Evolutionary conservation across 192 early-diverging fungal genomes (phyloP).

Genomic region (Linnemannia elongata): DNA sequence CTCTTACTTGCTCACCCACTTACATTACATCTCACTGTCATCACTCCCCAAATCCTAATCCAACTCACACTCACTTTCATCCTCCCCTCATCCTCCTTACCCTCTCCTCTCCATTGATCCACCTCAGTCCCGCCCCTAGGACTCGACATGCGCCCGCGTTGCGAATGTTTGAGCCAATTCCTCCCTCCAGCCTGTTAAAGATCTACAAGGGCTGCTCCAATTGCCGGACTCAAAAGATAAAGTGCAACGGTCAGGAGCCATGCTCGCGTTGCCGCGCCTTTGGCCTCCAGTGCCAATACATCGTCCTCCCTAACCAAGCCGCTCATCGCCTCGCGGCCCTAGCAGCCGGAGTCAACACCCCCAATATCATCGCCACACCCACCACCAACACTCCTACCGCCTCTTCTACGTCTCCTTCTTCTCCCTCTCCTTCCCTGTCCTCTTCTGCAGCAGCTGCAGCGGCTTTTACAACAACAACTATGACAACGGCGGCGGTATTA

Average conservation of each 20-base stretch:
- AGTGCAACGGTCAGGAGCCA: conserved; percentile 54
- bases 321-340: conserved; percentile 36
- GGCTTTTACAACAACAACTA: not conserved
- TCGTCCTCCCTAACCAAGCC: conserved; percentile 51
- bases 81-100: not conserved
- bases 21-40: not conserved
- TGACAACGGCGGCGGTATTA: not conserved
- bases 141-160: conserved; percentile 44
- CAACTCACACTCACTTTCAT: not conserved
- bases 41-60: not conserved
- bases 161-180: conserved; percentile 58
- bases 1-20: not conserved
- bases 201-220: conserved; percentile 58
- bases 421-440: not conserved
- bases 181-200: conserved; percentile 49
- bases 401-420: conserved; percentile 1
- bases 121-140: conserved; percentile 20
- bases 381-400: not conserved
- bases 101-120: not conserved
- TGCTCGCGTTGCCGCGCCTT: conserved; percentile 43
- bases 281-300: conserved; percentile 54
- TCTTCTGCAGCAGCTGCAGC: too few relatives aligned
- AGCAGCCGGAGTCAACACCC: not conserved
- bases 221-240: conserved; percentile 57
- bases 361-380: not conserved